These are phyloP conservation scores for Dendrostoma leiphaemia DNA, from an alignment of 2,329 filamentous ascomycete genomes.

Conservation along the genomic window DNA sequence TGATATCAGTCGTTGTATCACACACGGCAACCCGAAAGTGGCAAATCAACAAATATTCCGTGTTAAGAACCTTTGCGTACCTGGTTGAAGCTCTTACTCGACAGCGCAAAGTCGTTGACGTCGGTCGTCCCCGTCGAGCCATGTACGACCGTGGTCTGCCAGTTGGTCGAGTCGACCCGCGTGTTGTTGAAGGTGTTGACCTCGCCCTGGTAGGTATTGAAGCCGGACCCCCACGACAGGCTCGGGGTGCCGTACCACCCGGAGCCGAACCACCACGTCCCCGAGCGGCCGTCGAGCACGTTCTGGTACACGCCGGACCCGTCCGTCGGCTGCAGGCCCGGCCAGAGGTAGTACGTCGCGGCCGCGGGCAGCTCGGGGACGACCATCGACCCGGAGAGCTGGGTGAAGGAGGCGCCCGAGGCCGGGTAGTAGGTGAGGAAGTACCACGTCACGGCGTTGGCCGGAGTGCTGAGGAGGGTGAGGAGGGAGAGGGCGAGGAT, in stretches of 20 bases:
- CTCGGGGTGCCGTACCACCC: conserved; percentile 40
- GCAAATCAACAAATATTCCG: too few relatives aligned
- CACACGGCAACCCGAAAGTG: too few relatives aligned
- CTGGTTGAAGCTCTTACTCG: conserved; percentile 34
- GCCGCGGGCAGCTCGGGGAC: conserved; percentile 29
- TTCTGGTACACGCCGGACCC: conserved; percentile 40
- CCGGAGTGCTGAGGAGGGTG: conserved; percentile 25
- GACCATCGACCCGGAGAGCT: conserved; percentile 29
- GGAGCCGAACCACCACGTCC: conserved; percentile 39
- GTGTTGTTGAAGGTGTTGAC: conserved; percentile 32
- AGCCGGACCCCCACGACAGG: conserved; percentile 37
- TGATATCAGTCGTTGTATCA: too few relatives aligned
- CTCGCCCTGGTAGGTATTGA: conserved; percentile 33
- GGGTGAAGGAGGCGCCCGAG: conserved; percentile 32
- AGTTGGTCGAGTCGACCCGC: conserved; percentile 25
- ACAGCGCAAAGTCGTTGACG: conserved; percentile 33
- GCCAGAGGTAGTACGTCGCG: conserved; percentile 40
- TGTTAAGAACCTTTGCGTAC: too few relatives aligned
- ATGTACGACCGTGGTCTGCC: conserved; percentile 33
- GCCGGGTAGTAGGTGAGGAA: conserved; percentile 33
- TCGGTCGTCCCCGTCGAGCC: conserved; percentile 28
- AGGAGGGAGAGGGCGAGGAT: conserved; percentile 15
- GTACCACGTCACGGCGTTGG: conserved; percentile 31
- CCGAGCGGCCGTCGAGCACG: conserved; percentile 37
- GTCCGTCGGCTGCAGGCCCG: conserved; percentile 38